A percentile compares a stretch with the other conserved stretches of the same genome.
phyloP scores from a whole-genome alignment of 2,329 filamentous ascomycete genomes.

The Madurella mycetomatis region DNA sequence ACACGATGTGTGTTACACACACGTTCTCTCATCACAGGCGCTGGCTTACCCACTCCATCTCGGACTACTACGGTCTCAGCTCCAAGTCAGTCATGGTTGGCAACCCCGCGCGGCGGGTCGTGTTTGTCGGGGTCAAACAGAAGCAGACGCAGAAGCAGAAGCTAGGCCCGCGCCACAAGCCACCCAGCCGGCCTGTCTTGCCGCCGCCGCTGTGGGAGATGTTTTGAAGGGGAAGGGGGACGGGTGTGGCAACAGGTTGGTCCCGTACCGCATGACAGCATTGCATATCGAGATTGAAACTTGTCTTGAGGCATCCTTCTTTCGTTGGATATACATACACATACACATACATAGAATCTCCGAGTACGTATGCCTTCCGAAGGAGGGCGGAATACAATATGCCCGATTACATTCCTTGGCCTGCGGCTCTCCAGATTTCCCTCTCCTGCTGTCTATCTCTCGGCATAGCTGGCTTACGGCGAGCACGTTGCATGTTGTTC shows the following conservation, averaged over 20 bases:
- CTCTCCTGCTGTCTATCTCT: no score
- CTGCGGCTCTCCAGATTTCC: no score
- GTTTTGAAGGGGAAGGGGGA: conserved; percentile 28
- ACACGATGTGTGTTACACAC: conserved; percentile 10
- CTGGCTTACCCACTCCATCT: conserved; percentile 90
- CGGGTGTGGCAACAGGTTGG: not conserved
- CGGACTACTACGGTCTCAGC: conserved; percentile 82
- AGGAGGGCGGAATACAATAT: no score
- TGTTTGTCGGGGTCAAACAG: conserved; percentile 73
- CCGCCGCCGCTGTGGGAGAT: conserved; percentile 63
- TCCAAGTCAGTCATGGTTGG: conserved; percentile 76
- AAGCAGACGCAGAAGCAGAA: conserved; percentile 24
- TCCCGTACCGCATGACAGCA: not conserved
- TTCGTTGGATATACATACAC: not conserved
- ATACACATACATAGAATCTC: not conserved
- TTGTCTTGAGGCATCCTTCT: not conserved
- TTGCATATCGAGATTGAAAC: not conserved
- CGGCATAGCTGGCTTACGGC: no score
- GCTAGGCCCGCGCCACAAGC: conserved; percentile 22
- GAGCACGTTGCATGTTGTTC: not conserved
- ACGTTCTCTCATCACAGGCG: conserved; percentile 54
- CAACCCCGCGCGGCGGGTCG: conserved; percentile 67
- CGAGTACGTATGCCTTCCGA: no score
- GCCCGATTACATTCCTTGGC: no score
- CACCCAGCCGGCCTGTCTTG: conserved; percentile 36